Evolutionary conservation across 2,329 filamentous ascomycete species (phyloP), one percentile per base, ranked within the genome.

Genomic region (Boeremia exigua): DNA sequence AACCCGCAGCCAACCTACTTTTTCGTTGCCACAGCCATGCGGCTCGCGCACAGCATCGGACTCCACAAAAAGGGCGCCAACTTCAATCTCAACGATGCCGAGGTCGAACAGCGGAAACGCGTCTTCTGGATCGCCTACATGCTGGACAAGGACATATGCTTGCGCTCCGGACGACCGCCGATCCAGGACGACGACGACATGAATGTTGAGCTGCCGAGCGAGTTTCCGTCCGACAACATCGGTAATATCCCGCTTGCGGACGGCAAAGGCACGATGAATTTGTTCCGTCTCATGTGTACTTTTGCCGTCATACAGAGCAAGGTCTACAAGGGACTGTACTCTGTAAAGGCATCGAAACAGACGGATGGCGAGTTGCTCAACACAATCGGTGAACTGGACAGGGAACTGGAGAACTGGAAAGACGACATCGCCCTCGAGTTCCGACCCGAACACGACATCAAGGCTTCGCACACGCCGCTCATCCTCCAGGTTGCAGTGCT

Each of bases 1-100:
- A 99, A 98, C 68, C 95, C 94, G 0, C 95, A 99, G 67, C 94
- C 95, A 1, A 90, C 91, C 2, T 97, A 96, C 73, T 88, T 96
- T 67, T 84, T 98, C 45, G 88, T 98, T 28, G 91, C 94, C 5
- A 91, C 93, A 11, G 95, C 95, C 3, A 94, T 98, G 62, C 85
- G 95, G 48, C 82, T 96, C 17, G 90, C 94, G 1, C 94, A 98
- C 73, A 96, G 89, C 69, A 97, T 99, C 68, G 95, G 95, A 17
- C 82, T 99, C 32, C 95, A 99, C 78, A 97, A 97, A 77, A 88
- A 90, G 48, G 94, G 93, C 4, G 92, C 91, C 6, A 91, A 91
- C 2, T 98, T 98, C 79, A 95, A 96, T 62, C 82, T 99, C 38
- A 97, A 96, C 67, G 89, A 91, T 0, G 89, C 96, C 40, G 95